Evolutionary conservation across 768 basidiomycete species (phyloP).

Genomic region (Agrocybe praecox): DNA sequence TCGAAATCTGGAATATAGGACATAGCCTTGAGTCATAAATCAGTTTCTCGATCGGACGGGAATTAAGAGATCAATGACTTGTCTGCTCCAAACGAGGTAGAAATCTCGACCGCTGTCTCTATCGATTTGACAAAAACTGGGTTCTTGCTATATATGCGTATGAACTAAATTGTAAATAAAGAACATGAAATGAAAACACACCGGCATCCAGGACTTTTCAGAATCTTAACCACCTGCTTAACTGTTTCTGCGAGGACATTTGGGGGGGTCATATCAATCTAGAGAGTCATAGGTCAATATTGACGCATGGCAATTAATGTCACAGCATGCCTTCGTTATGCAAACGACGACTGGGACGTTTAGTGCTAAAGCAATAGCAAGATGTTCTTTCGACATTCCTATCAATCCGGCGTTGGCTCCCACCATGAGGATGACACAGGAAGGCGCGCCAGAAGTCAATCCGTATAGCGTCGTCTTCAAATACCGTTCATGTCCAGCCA

Average conservation of each 20-base stretch:
- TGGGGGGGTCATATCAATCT: conserved; percentile 98
- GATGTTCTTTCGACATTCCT: conserved; percentile 94
- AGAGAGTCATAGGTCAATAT: not conserved
- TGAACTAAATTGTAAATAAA: not conserved
- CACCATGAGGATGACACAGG: conserved; percentile 89
- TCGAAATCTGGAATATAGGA: conserved; percentile 91
- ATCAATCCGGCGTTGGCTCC: conserved; percentile 94
- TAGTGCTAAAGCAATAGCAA: conserved; percentile 92
- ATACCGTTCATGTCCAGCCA: conserved; percentile 95
- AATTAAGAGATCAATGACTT: conserved; percentile 42
- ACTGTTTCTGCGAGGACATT: conserved; percentile 91
- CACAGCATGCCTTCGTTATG: conserved; percentile 80
- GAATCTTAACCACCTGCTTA: conserved; percentile 90
- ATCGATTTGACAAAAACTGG: conserved; percentile 84
- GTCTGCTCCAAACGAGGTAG: conserved; percentile 73
- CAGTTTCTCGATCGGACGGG: not conserved
- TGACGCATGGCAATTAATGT: too few species aligned
- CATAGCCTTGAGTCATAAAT: conserved; percentile 59
- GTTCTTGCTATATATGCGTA: conserved; percentile 53
- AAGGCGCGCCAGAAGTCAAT: conserved; percentile 91
- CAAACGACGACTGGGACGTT: conserved; percentile 93
- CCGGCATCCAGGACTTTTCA: conserved; percentile 93
- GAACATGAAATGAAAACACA: conserved; percentile 27
- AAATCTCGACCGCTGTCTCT: conserved; percentile 81
- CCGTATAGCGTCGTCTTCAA: conserved; percentile 94